A percentile compares a stretch with the other conserved stretches of the same genome.
These are phyloP conservation scores for Globisporangium viniferum DNA, from an alignment of 352 stramenopile species.

Conservation along the genomic window DNA sequence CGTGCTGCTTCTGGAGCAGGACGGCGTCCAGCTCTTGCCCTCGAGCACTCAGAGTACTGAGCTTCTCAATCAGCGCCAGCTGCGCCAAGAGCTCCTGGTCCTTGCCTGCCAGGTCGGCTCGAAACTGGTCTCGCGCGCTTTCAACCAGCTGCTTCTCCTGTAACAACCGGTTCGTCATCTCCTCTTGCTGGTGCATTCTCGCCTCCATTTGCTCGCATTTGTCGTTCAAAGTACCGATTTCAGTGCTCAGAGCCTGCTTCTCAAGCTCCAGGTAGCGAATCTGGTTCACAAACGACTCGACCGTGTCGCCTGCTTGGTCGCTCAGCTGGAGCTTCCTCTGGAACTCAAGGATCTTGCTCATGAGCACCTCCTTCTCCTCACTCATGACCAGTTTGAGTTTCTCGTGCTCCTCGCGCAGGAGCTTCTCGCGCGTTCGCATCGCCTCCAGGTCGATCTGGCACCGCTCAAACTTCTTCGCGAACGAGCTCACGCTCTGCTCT, in stretches of 20 bases:
- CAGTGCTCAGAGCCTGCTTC: constrained; percentile 20
- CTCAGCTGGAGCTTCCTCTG: constrained; percentile 47
- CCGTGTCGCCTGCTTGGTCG: constrained; percentile 23
- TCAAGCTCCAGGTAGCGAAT: constrained; percentile 32
- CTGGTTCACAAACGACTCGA: constrained; percentile 30
- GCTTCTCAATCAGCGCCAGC: constrained; percentile 8
- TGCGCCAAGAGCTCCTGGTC: background rate
- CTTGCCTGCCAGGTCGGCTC: background rate
- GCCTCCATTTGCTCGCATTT: constrained; percentile 16
- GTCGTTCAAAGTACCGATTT: constrained; percentile 14
- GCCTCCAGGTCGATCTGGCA: constrained; percentile 50
- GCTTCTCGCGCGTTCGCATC: constrained; percentile 47
- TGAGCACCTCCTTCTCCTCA: constrained; percentile 53
- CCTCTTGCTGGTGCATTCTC: constrained; percentile 38
- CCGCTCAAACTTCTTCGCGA: constrained; percentile 46
- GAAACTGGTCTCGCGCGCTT: background rate
- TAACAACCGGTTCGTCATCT: constrained; percentile 40
- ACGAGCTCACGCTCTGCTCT: constrained; percentile 35
- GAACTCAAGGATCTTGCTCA: constrained; percentile 54
- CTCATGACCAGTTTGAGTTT: constrained; percentile 34
- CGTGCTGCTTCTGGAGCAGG: background rate
- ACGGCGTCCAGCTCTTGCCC: constrained; percentile 9
- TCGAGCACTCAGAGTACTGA: background rate
- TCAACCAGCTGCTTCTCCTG: constrained; percentile 21
- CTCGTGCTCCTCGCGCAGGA: constrained; percentile 46